These are phyloP conservation scores for Apiospora sp. DNA, from an alignment of 2,329 filamentous ascomycete species.

Conservation along the genomic window DNA sequence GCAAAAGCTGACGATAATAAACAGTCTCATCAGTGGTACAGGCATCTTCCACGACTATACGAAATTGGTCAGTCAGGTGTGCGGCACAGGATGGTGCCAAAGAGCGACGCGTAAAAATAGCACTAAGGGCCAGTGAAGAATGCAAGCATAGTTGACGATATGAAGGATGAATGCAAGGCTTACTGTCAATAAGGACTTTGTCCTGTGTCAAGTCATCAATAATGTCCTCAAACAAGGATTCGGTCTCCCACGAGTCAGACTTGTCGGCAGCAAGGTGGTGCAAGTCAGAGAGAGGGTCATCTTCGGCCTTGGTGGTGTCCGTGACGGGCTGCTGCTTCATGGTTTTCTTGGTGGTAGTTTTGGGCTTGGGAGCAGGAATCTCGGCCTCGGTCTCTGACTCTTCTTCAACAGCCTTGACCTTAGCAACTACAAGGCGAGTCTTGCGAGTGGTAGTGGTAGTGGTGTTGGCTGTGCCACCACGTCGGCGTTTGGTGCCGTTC, in stretches of 20 bases:
- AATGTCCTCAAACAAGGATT: slow-evolving; percentile 56
- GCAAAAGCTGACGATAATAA: slow-evolving; percentile 73
- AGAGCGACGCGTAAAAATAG: not conserved
- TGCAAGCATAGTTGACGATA: slow-evolving; percentile 11
- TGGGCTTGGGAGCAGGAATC: not conserved
- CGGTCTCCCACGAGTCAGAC: slow-evolving; percentile 50
- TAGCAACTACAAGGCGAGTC: slow-evolving; percentile 28
- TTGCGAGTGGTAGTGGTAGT: not conserved
- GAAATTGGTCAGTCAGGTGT: slow-evolving; percentile 31
- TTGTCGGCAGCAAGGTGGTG: slow-evolving; percentile 31
- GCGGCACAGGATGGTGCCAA: not conserved
- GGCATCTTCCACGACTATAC: slow-evolving; percentile 30
- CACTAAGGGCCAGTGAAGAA: not conserved
- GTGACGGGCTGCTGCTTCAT: not conserved
- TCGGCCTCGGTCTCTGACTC: slow-evolving; percentile 1
- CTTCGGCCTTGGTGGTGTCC: not conserved
- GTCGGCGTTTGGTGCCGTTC: slow-evolving; percentile 14
- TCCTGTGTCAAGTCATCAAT: slow-evolving; percentile 55
- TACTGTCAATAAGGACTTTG: slow-evolving; percentile 46
- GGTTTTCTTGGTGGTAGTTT: not conserved
- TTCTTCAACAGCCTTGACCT: slow-evolving; percentile 33
- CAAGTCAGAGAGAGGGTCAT: slow-evolving; percentile 2
- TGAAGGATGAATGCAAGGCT: slow-evolving; percentile 27
- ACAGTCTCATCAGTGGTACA: slow-evolving; percentile 69
- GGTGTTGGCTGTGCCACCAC: not conserved